Conservation (phyloP, 2,329 filamentous ascomycete species). For the Calonectria hawksworthii region DNA sequence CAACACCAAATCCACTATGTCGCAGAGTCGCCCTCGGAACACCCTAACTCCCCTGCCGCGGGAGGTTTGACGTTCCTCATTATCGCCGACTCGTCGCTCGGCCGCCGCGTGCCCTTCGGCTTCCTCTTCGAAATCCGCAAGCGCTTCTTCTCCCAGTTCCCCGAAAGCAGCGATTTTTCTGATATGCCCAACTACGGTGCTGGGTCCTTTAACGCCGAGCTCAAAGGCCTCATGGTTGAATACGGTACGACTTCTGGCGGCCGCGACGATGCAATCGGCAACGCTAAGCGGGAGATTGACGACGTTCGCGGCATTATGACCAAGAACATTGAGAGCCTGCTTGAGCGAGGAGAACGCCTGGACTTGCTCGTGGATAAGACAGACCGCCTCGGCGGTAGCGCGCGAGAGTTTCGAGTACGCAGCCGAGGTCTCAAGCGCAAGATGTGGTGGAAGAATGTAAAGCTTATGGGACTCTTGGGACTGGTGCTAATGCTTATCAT, state of each 20-base stretch:
- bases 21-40: slow-evolving; percentile 81
- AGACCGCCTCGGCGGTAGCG: slow-evolving; percentile 88
- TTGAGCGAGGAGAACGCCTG: slow-evolving; percentile 93
- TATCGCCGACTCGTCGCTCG: slow-evolving; percentile 84
- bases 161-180: slow-evolving; percentile 77
- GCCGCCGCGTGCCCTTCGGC: slow-evolving; percentile 91
- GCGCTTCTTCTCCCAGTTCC: slow-evolving; percentile 83
- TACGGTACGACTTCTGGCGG: slow-evolving; percentile 84
- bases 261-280: slow-evolving; percentile 84
- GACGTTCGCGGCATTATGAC: slow-evolving; percentile 95
- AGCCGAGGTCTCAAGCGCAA: slow-evolving; percentile 87
- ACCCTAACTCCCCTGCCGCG: slow-evolving; percentile 70
- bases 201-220: slow-evolving; percentile 85
- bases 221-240: slow-evolving; percentile 84
- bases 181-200: slow-evolving; percentile 91
- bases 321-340: slow-evolving; percentile 90
- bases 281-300: slow-evolving; percentile 91
- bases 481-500: slow-evolving; percentile 76
- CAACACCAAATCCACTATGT: slow-evolving; percentile 96
- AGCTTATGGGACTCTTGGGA: slow-evolving; percentile 85
- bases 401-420: slow-evolving; percentile 89
- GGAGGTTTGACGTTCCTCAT: slow-evolving; percentile 94
- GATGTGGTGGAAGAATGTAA: slow-evolving; percentile 99
- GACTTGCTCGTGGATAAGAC: slow-evolving; percentile 97
- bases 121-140: slow-evolving; percentile 93